phyloP scores from a whole-genome alignment of 768 basidiomycete species.

The Nevesoporus exiguus region DNA sequence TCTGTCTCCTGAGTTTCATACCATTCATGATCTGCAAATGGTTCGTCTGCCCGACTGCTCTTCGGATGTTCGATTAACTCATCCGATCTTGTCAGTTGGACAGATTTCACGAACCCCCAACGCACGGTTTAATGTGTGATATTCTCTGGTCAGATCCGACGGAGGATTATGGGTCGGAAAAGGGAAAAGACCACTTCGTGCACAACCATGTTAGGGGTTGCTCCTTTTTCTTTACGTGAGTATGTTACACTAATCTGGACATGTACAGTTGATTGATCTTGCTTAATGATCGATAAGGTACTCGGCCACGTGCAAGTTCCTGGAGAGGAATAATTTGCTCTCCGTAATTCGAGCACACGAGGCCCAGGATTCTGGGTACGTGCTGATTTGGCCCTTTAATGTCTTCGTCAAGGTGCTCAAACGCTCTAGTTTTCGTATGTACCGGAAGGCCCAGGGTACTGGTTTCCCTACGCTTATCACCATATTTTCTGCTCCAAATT shows the following conservation, averaged over 20 bases:
- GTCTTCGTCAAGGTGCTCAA: background rate
- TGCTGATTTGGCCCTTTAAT: background rate
- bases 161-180: slow-evolving; percentile 70
- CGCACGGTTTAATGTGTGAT: slow-evolving; percentile 72
- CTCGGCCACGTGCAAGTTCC: slow-evolving; percentile 87
- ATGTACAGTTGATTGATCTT: background rate
- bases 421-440: slow-evolving; percentile 76
- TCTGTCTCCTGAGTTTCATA: slow-evolving; percentile 65
- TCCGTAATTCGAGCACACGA: slow-evolving; percentile 95
- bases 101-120: slow-evolving; percentile 71
- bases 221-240: slow-evolving; percentile 73
- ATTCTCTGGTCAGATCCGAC: slow-evolving; percentile 74
- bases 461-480: slow-evolving; percentile 97
- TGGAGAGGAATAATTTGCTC: slow-evolving; percentile 88
- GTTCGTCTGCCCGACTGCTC: slow-evolving; percentile 34
- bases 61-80: background rate
- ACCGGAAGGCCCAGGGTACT: slow-evolving; percentile 86
- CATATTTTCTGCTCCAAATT: slow-evolving; percentile 96
- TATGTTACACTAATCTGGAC: background rate
- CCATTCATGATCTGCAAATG: slow-evolving; percentile 59
- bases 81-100: slow-evolving; percentile 46
- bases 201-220: slow-evolving; percentile 75
- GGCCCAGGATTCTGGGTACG: slow-evolving; percentile 92
- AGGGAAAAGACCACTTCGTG: slow-evolving; percentile 59
- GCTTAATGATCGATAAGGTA: slow-evolving; percentile 44